These are phyloP conservation scores for Cephaloascus fragrans DNA, from an alignment of 805 yeast species.

Conservation along the genomic window DNA sequence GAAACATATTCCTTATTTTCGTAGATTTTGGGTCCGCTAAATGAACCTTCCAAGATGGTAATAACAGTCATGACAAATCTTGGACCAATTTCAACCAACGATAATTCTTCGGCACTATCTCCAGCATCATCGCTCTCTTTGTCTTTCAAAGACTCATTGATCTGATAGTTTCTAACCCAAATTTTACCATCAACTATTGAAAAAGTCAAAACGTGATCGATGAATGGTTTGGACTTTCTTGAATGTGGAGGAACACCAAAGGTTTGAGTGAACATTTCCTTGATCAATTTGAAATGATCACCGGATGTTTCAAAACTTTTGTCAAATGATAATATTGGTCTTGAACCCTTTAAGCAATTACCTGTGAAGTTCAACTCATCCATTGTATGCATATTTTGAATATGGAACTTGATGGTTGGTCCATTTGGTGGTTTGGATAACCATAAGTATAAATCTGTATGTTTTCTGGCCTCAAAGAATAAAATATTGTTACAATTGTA, in stretches of 20 bases:
- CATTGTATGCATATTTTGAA: slow-evolving; percentile 91
- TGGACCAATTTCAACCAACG: slow-evolving; percentile 93
- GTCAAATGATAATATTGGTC: slow-evolving; percentile 90
- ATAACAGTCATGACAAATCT: slow-evolving; percentile 89
- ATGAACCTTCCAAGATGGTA: slow-evolving; percentile 89
- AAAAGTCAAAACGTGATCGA: slow-evolving; percentile 92
- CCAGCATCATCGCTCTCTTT: slow-evolving; percentile 29
- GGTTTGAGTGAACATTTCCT: slow-evolving; percentile 71
- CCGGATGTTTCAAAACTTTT: slow-evolving; percentile 58
- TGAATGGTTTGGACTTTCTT: slow-evolving; percentile 86
- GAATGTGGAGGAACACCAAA: slow-evolving; percentile 96
- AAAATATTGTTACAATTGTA: slow-evolving; percentile 94
- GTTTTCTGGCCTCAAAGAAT: slow-evolving; percentile 94
- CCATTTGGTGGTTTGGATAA: slow-evolving; percentile 96
- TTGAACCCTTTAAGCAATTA: slow-evolving; percentile 88
- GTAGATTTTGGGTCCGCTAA: slow-evolving; percentile 95
- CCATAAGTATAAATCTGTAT: slow-evolving; percentile 92
- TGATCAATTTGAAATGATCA: slow-evolving; percentile 61
- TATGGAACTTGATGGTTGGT: slow-evolving; percentile 87
- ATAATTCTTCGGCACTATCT: slow-evolving; percentile 44
- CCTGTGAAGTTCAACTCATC: slow-evolving; percentile 96
- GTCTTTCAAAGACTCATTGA: slow-evolving; percentile 52
- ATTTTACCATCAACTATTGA: slow-evolving; percentile 86
- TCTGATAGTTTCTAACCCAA: slow-evolving; percentile 94
- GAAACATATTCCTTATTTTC: slow-evolving; percentile 96